Percentiles rank a stretch among this genome's conserved stretches.
Evolutionary conservation across 306 rosid species (phyloP).

Genomic region (Casuarina equisetifolia): DNA sequence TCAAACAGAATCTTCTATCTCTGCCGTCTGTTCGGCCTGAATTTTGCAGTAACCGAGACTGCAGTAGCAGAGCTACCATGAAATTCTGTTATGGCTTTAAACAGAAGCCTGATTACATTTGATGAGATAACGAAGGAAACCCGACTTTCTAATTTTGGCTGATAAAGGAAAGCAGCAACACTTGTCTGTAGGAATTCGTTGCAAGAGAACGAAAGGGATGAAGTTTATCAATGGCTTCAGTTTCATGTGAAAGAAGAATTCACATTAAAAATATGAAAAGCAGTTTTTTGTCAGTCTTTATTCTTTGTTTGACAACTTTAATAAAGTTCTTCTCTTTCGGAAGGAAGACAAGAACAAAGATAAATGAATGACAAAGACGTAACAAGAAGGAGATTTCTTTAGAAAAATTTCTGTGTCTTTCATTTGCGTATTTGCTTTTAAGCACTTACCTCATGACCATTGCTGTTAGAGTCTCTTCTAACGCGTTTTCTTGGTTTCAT

Average conservation of each 20-base stretch:
- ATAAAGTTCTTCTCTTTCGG: conserved; percentile 12
- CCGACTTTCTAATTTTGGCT: conserved; percentile 9
- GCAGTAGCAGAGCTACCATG: conserved; percentile 30
- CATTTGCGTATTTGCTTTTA: conserved; percentile 4
- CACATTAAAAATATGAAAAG: conserved; percentile 5
- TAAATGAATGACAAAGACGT: neutral
- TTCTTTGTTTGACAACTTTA: conserved; percentile 10
- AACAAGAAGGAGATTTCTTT: neutral
- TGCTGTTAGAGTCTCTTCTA: conserved; percentile 80
- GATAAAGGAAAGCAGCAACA: too few species aligned
- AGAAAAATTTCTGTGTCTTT: conserved; percentile 16
- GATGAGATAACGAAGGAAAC: conserved; percentile 14
- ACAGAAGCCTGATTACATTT: conserved; percentile 25
- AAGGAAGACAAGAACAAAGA: neutral
- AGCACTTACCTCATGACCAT: conserved; percentile 85
- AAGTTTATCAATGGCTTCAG: conserved; percentile 15
- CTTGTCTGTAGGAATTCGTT: neutral
- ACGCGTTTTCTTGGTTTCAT: conserved; percentile 62
- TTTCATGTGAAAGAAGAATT: conserved; percentile 13
- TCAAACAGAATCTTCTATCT: neutral
- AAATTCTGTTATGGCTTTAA: conserved; percentile 34
- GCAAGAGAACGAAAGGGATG: neutral
- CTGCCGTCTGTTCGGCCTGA: neutral
- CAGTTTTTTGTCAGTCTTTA: conserved; percentile 15
- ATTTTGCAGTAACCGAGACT: conserved; percentile 18